Base-by-base conservation (phyloP, 768 basidiomycete genomes). In the Candolleomyces eurysporus region DNA sequence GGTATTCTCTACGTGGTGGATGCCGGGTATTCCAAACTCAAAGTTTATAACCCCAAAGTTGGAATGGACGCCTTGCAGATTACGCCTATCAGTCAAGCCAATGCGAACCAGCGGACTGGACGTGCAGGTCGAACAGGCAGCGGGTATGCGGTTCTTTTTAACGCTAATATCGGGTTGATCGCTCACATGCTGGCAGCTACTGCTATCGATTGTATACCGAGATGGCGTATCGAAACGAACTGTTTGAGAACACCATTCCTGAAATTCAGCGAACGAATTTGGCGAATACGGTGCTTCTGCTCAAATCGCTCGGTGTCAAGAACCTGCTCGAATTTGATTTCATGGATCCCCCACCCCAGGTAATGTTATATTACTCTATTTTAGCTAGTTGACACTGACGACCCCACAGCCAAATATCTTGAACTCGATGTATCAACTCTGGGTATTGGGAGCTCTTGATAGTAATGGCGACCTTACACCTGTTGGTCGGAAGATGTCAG, bases 261-360 rank as follows among this genome's bases (percentile, higher is more conserved):
- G 97, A 99, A 76, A 99, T 99, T 58, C 97, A 99, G 73, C 82
- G 97, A 50, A 99, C 97, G 10, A 98, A 99, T 75, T 75, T 99
- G 59, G 96, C 97, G 19, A 98, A 99, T 69, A 99, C 96, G 0
- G 97, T 98, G 0, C 75, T 98, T 21, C 75, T 98, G 42, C 81
- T 99, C 61, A 99, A 98, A 72, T 96, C 96, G 3, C 81, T 99
- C 5, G 96, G 97, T 10, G 97, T 99, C 46, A 97, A 97, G 79
- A 94, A 98, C 71, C 76, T 98, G 46, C 82, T 99, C 21, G 96
- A 99, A 75, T 99, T 98, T 69, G 96, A 98, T 75, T 99, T 99
- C 71, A 98, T 99, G 97, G 97, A 99, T 72, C 97, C 97, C n/a
- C 97, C 97, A 21, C 97, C 97, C n/a, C 95, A 96, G 83, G 92